Percentiles rank a stretch among this genome's conserved stretches.
These are phyloP conservation scores for Geranomyces michiganensis DNA, from an alignment of 192 early-diverging fungal genomes.

Conservation along the genomic window DNA sequence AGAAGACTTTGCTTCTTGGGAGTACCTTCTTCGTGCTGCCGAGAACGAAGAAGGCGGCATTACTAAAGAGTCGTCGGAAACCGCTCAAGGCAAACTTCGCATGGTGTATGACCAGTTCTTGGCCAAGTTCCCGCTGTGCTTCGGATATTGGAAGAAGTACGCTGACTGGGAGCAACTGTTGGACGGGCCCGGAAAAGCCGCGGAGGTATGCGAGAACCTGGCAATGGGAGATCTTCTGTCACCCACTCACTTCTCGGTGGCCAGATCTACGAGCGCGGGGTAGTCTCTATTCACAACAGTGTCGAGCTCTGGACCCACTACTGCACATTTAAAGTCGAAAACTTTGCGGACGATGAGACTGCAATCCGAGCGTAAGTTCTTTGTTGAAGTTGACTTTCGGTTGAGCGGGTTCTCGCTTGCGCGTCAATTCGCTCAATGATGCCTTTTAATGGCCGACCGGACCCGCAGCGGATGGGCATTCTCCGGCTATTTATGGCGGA, in stretches of 20 bases:
- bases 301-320: slow-evolving; percentile 78
- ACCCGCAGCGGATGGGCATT: slow-evolving; percentile 1
- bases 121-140: slow-evolving; percentile 72
- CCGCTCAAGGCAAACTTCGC: slow-evolving; percentile 53
- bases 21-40: slow-evolving; percentile 61
- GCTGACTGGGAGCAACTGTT: slow-evolving; percentile 61
- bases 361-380: slow-evolving; percentile 62
- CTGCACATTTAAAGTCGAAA: slow-evolving; percentile 63
- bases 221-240: neutral
- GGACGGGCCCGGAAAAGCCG: slow-evolving; percentile 61
- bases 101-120: slow-evolving; percentile 69
- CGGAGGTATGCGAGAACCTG: slow-evolving; percentile 48
- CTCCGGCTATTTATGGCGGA: too few species aligned
- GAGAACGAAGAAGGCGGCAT: slow-evolving; percentile 62
- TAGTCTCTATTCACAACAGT: slow-evolving; percentile 66
- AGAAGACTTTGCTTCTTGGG: slow-evolving; percentile 74
- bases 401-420: neutral
- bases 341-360: slow-evolving; percentile 48
- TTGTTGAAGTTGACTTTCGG: neutral
- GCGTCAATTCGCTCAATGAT: neutral
- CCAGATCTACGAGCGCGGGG: slow-evolving; percentile 75
- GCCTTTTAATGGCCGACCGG: slow-evolving; percentile 13
- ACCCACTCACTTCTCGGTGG: neutral
- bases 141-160: slow-evolving; percentile 83
- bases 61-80: slow-evolving; percentile 48